Evolutionary conservation across 768 basidiomycete species (phyloP).

Genomic region (Multifurca ochricompacta): DNA sequence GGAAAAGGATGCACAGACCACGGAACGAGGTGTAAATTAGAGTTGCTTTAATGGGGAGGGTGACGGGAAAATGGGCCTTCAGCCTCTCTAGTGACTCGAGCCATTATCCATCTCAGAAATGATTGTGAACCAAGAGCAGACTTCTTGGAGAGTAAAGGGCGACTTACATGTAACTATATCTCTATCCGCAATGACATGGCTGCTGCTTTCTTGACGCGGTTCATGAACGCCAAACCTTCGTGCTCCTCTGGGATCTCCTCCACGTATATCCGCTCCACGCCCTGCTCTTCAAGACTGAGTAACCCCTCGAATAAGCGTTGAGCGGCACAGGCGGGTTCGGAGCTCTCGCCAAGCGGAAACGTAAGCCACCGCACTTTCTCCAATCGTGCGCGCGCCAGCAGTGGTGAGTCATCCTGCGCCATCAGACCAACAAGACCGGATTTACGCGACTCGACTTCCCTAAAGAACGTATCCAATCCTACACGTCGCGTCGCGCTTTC

Average conservation of each 20-base stretch:
- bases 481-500: conserved; percentile 25
- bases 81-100: too few relatives aligned
- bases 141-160: neutral
- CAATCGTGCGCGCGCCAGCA: conserved; percentile 27
- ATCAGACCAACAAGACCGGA: conserved; percentile 51
- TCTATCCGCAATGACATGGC: conserved; percentile 34
- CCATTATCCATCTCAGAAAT: neutral
- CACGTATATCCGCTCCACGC: conserved; percentile 76
- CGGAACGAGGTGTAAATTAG: too few relatives aligned
- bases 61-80: neutral
- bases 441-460: conserved; percentile 26
- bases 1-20: too few relatives aligned
- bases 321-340: conserved; percentile 62
- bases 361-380: conserved; percentile 43
- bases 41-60: neutral
- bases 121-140: neutral
- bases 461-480: conserved; percentile 33
- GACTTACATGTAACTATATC: conserved; percentile 11
- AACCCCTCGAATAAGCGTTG: conserved; percentile 83
- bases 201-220: conserved; percentile 86
- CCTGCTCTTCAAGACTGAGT: conserved; percentile 65
- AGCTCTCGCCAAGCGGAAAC: conserved; percentile 39
- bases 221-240: conserved; percentile 92
- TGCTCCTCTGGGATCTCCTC: conserved; percentile 75
- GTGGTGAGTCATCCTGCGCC: conserved; percentile 48